Evolutionary conservation across 2,329 filamentous ascomycete species (phyloP).

Genomic region (Neofusicoccum sp.): DNA sequence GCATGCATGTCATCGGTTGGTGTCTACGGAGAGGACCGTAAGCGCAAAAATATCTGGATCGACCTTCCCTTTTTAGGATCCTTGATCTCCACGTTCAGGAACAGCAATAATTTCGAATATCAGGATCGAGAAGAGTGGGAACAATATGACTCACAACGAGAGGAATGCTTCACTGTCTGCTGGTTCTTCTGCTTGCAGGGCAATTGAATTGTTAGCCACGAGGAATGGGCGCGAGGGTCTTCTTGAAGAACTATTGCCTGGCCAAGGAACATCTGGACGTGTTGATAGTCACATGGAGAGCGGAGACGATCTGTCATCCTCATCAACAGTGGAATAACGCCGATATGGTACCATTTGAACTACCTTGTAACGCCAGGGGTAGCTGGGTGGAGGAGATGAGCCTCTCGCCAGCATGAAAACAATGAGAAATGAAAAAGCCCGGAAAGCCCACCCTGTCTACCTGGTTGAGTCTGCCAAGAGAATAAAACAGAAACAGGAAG

Average conservation of each 20-base stretch:
- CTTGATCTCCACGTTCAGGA: background rate
- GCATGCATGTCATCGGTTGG: background rate
- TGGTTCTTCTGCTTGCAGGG: too few species aligned
- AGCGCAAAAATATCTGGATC: background rate
- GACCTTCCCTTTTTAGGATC: conserved; percentile 1
- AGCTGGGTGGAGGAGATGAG: background rate
- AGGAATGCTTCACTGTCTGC: too few species aligned
- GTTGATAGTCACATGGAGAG: too few species aligned
- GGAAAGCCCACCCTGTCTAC: conserved; percentile 21
- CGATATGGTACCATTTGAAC: conserved; percentile 6
- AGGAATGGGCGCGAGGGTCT: too few species aligned
- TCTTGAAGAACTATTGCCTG: too few species aligned
- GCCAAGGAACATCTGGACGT: too few species aligned
- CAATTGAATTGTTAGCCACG: too few species aligned
- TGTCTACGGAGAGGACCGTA: background rate
- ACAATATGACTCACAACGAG: background rate
- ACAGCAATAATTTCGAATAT: background rate
- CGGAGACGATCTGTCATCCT: too few species aligned
- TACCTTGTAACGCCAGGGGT: conserved; percentile 9
- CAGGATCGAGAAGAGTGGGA: background rate
- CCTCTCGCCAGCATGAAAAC: background rate
- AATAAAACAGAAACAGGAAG: conserved; percentile 10
- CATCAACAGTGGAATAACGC: background rate
- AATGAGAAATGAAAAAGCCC: background rate
- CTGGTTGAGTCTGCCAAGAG: conserved; percentile 22